Base-by-base conservation (phyloP, 345 rosid species). In the Eutrema heterophyllum region DNA sequence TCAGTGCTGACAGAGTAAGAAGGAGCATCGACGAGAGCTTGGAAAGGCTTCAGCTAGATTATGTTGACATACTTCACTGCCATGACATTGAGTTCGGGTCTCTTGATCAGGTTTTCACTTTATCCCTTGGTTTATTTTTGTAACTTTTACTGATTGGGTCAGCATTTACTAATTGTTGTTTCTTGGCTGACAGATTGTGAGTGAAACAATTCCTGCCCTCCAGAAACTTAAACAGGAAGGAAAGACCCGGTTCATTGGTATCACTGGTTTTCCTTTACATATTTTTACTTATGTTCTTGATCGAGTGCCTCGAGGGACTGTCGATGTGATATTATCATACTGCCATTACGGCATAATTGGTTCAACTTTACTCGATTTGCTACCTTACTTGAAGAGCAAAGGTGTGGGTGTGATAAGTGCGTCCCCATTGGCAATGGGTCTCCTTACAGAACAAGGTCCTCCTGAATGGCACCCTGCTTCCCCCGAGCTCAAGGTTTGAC, bases 391-490 rank as follows among this genome's bases (percentile, higher is more conserved):
- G 85, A 86, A 87, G 83, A 81, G 81, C 79, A 92, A 95, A 82
- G 94, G 88, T 53, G 86, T 92, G 0, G 97, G 97, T 24, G 83
- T 90, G 63, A 92, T 95, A 48, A 87, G 82, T 72, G 98, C 99
- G 58, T 84, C 98, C 14, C 99, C 98, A 2, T 88, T 95, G 52
- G 78, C 98, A 16, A 92, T 92, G 99, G 94, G 96, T 67, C 92
- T 92, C 9, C 91, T 90, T 15, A 92, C 97, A 0, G 96, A 88
- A 61, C 84, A 79, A 60, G 99, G 99, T 58, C 92, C 94, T 26
- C 99, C 99, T 14, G 97, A 88, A 59, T 92, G 99, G 97, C 99
- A 95, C 74, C 99, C 99, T 14, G 97, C 97, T 62, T 80, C 97
- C 10, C 78, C 85, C 32, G 96, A 95, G 67, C 82, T 95, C 60